Evolutionary conservation across 1,284 basidiomycete species (phyloP).

Genomic region (Boletus smithii): DNA sequence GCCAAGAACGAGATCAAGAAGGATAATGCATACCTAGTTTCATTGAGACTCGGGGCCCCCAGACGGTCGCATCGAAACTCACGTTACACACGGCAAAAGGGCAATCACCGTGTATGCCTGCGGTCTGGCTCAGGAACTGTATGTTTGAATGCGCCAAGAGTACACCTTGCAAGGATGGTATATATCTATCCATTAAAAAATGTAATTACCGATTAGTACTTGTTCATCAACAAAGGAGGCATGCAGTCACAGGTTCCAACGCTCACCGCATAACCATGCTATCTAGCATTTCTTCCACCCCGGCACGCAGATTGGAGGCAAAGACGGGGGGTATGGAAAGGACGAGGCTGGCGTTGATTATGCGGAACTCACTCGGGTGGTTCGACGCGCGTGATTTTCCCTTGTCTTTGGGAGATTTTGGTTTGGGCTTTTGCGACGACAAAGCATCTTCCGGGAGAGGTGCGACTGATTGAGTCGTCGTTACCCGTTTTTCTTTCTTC

Average conservation of each 20-base stretch:
- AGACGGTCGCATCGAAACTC: slow-evolving; percentile 81
- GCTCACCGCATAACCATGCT: slow-evolving; percentile 90
- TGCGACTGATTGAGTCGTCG: neutral
- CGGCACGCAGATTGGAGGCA: slow-evolving; percentile 62
- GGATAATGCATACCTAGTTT: slow-evolving; percentile 61
- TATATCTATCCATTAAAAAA: slow-evolving; percentile 58
- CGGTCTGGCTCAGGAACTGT: slow-evolving; percentile 64
- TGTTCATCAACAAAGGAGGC: neutral
- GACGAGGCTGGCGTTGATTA: slow-evolving; percentile 62
- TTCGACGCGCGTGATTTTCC: slow-evolving; percentile 29
- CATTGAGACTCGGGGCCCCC: slow-evolving; percentile 87
- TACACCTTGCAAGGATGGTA: slow-evolving; percentile 84
- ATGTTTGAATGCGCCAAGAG: slow-evolving; percentile 84
- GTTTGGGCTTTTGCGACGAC: slow-evolving; percentile 7
- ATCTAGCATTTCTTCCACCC: slow-evolving; percentile 86
- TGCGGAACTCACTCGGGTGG: slow-evolving; percentile 58
- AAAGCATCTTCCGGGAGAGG: slow-evolving; percentile 8
- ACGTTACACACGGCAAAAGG: slow-evolving; percentile 81
- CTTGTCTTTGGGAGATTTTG: slow-evolving; percentile 39
- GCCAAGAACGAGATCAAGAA: neutral
- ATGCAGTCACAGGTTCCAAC: slow-evolving; percentile 5
- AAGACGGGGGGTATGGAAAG: slow-evolving; percentile 85
- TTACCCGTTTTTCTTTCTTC: slow-evolving; percentile 30
- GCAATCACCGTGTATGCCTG: slow-evolving; percentile 78
- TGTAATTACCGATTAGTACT: slow-evolving; percentile 4